Conservation (phyloP, 2,329 filamentous ascomycete species). For the Curvularia sp. region DNA sequence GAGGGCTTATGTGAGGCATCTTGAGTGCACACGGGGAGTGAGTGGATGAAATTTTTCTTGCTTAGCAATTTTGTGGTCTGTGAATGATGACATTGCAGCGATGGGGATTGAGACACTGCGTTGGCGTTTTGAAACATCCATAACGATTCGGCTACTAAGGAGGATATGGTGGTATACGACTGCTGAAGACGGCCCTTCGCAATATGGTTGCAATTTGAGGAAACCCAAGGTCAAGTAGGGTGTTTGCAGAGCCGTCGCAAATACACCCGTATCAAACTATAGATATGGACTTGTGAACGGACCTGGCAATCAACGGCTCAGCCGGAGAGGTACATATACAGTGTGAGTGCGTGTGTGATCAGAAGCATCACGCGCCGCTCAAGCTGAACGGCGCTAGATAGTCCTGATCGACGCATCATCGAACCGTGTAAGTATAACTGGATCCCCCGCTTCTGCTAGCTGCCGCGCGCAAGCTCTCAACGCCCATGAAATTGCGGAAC, state of each 20-base stretch:
- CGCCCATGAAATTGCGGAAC: not conserved
- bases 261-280: not conserved
- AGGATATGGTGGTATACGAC: not conserved
- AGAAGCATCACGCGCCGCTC: not conserved
- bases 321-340: no score
- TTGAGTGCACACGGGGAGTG: not conserved
- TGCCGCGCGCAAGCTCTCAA: not conserved
- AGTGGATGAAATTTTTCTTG: not conserved
- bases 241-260: no score
- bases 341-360: not conserved
- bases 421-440: not conserved
- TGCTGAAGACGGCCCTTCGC: no score
- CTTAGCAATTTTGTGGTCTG: not conserved
- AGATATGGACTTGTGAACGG: no score
- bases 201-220: no score
- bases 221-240: no score
- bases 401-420: not conserved
- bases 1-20: not conserved
- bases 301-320: not conserved
- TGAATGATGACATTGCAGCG: not conserved
- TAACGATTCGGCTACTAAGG: not conserved
- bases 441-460: not conserved
- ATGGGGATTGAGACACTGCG: not conserved
- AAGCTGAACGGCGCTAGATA: not conserved
- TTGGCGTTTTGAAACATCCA: not conserved